Evolutionary conservation across 768 basidiomycete genomes (phyloP), one percentile per base, ranked within the genome.

Genomic region (Xerocomellus amylosporus): DNA sequence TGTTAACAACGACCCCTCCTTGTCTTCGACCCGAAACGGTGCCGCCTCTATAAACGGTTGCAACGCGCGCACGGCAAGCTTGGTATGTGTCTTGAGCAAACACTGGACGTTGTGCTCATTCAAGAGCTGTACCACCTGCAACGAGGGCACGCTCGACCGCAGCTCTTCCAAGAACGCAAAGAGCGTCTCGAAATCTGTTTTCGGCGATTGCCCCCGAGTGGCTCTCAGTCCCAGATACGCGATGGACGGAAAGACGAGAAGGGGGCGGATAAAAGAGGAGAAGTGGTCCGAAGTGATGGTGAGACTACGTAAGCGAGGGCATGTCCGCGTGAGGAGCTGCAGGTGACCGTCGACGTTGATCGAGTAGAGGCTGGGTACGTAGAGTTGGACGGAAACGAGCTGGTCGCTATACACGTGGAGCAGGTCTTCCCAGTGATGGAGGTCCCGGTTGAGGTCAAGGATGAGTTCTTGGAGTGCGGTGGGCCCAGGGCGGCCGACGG

Each of bases 1-100:
- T 66, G 47, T 57, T 20, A 70, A 34, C 19, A 61, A 51, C 42
- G 54, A 22, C 0, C 69, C 60, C 0, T 62, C 53, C 19, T 43
- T 14, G 45, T 70, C 69, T 49, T 71, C 66, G 10, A 69, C 2
- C 14, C 64, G 66, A 28, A 68, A 55, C 2, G 47, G 8, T 8
- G 41, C 1, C 3, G 20, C 51, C 1, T 22, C 54, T 26, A 51
- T 31, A 37, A 56, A 55, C 5, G 51, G 56, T 22, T n/a, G 24
- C 14, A 70, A 51, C n/a, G 36, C 51, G 4, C 44, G 53, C 20
- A 48, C 24, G 6, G 51, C 53, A 36, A 56, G 30, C 47, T 56
- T 57, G 36, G 51, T 46, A 24, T 64, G 62, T 5, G 52, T 42
- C 22, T 46, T 60, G 45, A 66, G 48, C 39, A 69, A 49, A 45